These are phyloP conservation scores for Aspergillus funiculosus DNA, from an alignment of 495 filamentous ascomycete genomes.

Conservation along the genomic window DNA sequence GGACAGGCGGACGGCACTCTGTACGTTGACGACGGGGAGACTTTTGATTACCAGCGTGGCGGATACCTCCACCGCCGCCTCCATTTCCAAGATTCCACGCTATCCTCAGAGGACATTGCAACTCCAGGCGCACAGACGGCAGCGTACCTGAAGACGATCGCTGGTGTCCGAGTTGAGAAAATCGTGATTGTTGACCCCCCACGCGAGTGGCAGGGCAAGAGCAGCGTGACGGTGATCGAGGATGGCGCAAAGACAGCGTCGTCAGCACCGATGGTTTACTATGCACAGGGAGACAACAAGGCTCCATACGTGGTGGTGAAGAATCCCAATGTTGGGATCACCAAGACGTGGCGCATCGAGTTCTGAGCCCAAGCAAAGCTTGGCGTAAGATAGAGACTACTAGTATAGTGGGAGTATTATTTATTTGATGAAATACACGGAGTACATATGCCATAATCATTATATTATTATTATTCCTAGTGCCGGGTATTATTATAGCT, in stretches of 20 bases:
- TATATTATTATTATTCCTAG: no score
- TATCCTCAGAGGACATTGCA: constrained; percentile 46
- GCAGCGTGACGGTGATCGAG: constrained; percentile 59
- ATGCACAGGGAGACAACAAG: constrained; percentile 52
- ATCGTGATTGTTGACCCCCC: constrained; percentile 77
- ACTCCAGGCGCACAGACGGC: constrained; percentile 57
- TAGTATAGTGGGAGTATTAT: neutral
- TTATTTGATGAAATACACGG: no score
- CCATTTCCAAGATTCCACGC: constrained; percentile 48
- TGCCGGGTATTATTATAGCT: no score
- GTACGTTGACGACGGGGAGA: constrained; percentile 92
- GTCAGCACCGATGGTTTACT: constrained; percentile 52
- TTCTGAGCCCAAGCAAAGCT: constrained; percentile 37
- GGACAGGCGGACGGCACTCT: constrained; percentile 73
- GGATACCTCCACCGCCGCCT: constrained; percentile 84
- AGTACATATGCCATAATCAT: no score
- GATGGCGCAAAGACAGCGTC: constrained; percentile 59
- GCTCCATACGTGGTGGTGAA: constrained; percentile 77
- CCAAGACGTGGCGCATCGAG: constrained; percentile 75
- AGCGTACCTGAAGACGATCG: constrained; percentile 70
- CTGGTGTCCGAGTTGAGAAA: constrained; percentile 69
- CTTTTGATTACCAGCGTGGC: constrained; percentile 78
- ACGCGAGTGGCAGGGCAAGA: constrained; percentile 61
- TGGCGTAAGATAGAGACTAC: no score
- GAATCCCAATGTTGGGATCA: constrained; percentile 70